Evolutionary conservation across 441 rosid genomes (phyloP).

Genomic region (Metrosideros polymorpha): DNA sequence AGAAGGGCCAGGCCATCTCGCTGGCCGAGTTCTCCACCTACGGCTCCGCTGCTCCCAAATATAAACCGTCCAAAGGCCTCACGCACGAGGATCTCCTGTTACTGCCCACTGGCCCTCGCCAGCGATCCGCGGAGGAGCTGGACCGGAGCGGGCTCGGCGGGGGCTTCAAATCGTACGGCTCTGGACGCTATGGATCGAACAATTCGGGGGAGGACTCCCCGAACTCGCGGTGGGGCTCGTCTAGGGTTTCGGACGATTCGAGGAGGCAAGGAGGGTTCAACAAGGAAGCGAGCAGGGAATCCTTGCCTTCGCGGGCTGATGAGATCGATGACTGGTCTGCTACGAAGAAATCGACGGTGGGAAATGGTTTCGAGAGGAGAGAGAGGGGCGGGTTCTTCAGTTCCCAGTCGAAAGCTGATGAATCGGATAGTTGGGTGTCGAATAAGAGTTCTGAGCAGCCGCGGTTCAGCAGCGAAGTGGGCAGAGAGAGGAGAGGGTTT

Average conservation of each 20-base stretch:
- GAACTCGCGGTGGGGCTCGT: background rate
- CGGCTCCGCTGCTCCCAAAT: conserved; percentile 13
- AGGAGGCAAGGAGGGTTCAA: conserved; percentile 13
- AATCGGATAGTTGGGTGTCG: conserved; percentile 67
- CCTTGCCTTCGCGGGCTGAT: conserved; percentile 67
- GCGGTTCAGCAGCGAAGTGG: conserved; percentile 15
- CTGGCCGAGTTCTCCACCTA: conserved; percentile 43
- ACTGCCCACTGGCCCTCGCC: conserved; percentile 84
- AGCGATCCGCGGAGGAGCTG: conserved; percentile 77
- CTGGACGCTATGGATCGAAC: conserved; percentile 21
- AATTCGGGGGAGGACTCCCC: background rate
- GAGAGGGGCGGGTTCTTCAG: conserved; percentile 46
- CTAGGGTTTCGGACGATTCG: conserved; percentile 28
- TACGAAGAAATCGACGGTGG: conserved; percentile 34
- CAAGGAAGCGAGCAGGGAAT: conserved; percentile 35
- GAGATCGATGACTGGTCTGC: conserved; percentile 87
- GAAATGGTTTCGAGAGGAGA: conserved; percentile 33
- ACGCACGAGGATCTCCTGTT: conserved; percentile 42
- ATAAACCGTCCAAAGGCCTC: conserved; percentile 15
- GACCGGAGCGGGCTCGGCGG: conserved; percentile 67
- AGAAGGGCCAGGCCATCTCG: conserved; percentile 57
- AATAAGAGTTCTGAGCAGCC: conserved; percentile 26
- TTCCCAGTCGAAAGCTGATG: conserved; percentile 88
- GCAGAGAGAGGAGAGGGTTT: conserved; percentile 38
- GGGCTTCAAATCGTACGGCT: conserved; percentile 60